These are phyloP conservation scores for Lodderomyces parapsilosis DNA, from an alignment of 1,139 yeast genomes.

Conservation along the genomic window DNA sequence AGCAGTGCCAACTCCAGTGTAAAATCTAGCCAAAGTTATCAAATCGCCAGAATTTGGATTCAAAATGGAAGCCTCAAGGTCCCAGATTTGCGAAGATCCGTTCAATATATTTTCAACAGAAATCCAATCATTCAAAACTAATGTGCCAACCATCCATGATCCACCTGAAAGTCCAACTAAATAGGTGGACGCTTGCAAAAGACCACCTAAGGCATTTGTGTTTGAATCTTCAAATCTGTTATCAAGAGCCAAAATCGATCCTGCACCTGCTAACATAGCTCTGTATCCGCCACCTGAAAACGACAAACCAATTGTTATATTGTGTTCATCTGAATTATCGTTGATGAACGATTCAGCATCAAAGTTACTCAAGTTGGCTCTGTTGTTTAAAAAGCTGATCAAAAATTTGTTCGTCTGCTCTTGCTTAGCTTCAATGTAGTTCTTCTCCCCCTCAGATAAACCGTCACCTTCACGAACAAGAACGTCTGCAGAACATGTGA, in stretches of 20 bases:
- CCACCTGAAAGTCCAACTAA: constrained; percentile 46
- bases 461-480: constrained; percentile 28
- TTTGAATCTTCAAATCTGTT: constrained; percentile 26
- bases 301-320: constrained; percentile 41
- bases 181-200: constrained; percentile 38
- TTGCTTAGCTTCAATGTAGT: constrained; percentile 24
- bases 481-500: constrained; percentile 24
- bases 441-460: constrained; percentile 25
- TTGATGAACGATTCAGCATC: constrained; percentile 32
- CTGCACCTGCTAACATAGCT: constrained; percentile 46
- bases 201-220: constrained; percentile 36
- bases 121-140: constrained; percentile 38
- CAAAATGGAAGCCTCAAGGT: constrained; percentile 38
- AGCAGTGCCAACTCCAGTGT: constrained; percentile 26
- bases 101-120: constrained; percentile 31
- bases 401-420: constrained; percentile 31
- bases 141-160: constrained; percentile 40
- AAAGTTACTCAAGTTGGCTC: constrained; percentile 34
- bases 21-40: constrained; percentile 20
- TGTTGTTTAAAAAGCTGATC: constrained; percentile 29
- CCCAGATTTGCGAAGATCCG: constrained; percentile 32
- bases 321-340: constrained; percentile 23
- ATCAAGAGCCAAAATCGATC: constrained; percentile 38
- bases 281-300: constrained; percentile 48
- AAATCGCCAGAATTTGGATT: constrained; percentile 39